Evolutionary conservation across 2,329 filamentous ascomycete species (phyloP).

Genomic region (Bimuria novae-zelandiae): DNA sequence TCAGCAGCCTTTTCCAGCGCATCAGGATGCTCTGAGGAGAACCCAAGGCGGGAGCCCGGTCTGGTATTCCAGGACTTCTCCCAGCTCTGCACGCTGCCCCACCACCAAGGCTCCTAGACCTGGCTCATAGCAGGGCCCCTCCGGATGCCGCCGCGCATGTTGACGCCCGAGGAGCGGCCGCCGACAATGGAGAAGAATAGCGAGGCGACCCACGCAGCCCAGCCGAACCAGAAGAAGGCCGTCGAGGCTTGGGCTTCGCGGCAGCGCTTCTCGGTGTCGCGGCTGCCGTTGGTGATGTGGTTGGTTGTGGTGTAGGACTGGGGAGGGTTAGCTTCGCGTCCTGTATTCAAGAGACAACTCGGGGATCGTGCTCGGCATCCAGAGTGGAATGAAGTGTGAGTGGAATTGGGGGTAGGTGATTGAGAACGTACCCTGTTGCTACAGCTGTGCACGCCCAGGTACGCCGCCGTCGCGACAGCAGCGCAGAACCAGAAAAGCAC

Average conservation of each 20-base stretch:
- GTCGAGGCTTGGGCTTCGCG: conserved; percentile 74
- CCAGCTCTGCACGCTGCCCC: conserved; percentile 18
- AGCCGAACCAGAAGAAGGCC: conserved; percentile 81
- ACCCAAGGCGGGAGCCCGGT: conserved; percentile 12
- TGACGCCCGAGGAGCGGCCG: conserved; percentile 52
- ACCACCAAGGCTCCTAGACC: conserved; percentile 51
- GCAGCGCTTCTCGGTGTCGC: conserved; percentile 67
- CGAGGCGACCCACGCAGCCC: conserved; percentile 61
- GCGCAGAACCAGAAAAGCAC: conserved; percentile 72
- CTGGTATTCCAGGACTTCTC: conserved; percentile 35
- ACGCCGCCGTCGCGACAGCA: conserved; percentile 71
- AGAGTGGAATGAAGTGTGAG: too few relatives aligned
- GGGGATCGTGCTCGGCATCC: too few relatives aligned
- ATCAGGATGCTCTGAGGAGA: background rate
- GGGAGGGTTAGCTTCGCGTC: background rate
- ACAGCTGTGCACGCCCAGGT: conserved; percentile 72
- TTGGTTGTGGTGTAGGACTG: conserved; percentile 52
- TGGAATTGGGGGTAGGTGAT: background rate
- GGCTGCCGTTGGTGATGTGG: conserved; percentile 67
- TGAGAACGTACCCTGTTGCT: conserved; percentile 56
- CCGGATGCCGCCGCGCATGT: conserved; percentile 54
- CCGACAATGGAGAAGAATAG: conserved; percentile 61
- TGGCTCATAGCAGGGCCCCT: conserved; percentile 59
- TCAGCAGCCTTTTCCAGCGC: background rate
- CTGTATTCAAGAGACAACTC: background rate